Conservation (phyloP, 495 filamentous ascomycete genomes). For the Aspergillus mulundensis region DNA sequence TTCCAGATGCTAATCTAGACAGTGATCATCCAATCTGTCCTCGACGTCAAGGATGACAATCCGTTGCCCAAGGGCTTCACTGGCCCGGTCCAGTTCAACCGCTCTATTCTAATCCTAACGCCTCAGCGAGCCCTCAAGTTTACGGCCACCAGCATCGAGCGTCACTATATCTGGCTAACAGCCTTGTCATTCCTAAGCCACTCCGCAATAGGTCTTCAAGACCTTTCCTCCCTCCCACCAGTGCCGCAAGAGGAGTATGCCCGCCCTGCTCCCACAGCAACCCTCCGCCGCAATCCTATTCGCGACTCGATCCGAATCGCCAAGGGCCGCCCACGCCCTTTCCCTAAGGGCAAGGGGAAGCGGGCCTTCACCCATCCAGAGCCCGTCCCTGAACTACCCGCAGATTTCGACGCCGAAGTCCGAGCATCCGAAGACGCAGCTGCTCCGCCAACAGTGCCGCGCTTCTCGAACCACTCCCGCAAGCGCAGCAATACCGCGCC, state of each 20-base stretch:
- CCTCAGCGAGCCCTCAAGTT: constrained; percentile 94
- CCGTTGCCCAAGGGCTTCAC: constrained; percentile 70
- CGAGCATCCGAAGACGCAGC: constrained; percentile 47
- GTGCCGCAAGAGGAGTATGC: constrained; percentile 47
- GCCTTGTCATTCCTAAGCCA: constrained; percentile 92
- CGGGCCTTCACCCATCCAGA: constrained; percentile 34
- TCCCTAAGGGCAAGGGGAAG: constrained; percentile 36
- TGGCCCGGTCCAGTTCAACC: constrained; percentile 64
- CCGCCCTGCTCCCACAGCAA: constrained; percentile 35
- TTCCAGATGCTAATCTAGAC: constrained; percentile 19
- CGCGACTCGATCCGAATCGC: constrained; percentile 89
- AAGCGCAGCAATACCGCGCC: constrained; percentile 83
- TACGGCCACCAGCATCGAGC: constrained; percentile 74
- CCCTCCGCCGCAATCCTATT: constrained; percentile 61
- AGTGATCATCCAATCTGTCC: constrained; percentile 94
- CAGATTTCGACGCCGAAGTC: constrained; percentile 9
- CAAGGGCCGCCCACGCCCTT: constrained; percentile 65
- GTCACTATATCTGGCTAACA: constrained; percentile 93
- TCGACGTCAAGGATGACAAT: constrained; percentile 95
- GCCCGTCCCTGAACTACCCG: constrained; percentile 34
- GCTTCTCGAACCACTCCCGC: constrained; percentile 70
- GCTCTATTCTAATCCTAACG: constrained; percentile 92
- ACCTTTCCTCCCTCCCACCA: constrained; percentile 55
- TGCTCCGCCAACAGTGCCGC: constrained; percentile 74
- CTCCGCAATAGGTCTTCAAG: constrained; percentile 68